These are phyloP conservation scores for Aurantiochytrium sp. DNA, from an alignment of 108 stramenopile species.

Conservation along the genomic window DNA sequence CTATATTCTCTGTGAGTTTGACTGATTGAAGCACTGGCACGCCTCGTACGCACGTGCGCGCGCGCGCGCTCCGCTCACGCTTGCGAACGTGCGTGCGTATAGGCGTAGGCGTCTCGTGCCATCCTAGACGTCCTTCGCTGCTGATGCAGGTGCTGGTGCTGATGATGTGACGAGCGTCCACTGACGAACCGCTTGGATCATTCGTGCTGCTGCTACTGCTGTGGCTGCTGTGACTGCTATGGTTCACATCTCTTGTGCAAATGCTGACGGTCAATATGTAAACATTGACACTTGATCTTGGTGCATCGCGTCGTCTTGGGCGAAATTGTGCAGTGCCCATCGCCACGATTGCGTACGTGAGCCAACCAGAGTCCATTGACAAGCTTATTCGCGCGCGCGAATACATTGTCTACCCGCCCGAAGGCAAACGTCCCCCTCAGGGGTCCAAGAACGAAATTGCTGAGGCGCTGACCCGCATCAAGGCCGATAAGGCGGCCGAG, in stretches of 20 bases:
- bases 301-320: not conserved
- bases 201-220: too few relatives aligned
- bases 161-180: too few relatives aligned
- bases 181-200: too few relatives aligned
- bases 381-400: not conserved
- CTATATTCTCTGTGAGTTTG: not conserved
- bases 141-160: too few relatives aligned
- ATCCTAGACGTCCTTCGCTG: too few relatives aligned
- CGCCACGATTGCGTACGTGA: not conserved
- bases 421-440: not conserved
- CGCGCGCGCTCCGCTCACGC: not conserved
- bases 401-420: constrained; percentile 8
- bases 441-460: not conserved
- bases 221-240: too few relatives aligned
- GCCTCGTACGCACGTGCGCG: not conserved
- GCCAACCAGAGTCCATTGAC: not conserved
- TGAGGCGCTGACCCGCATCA: not conserved
- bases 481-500: not conserved
- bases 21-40: too few relatives aligned
- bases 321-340: not conserved
- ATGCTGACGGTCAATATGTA: too few relatives aligned
- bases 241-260: too few relatives aligned
- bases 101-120: too few relatives aligned
- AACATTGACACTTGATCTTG: not conserved
- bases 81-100: too few relatives aligned